Percentiles rank a stretch among this genome's conserved stretches.
Conservation (phyloP, 2,329 filamentous ascomycete genomes). For the Fulvia fulva region DNA sequence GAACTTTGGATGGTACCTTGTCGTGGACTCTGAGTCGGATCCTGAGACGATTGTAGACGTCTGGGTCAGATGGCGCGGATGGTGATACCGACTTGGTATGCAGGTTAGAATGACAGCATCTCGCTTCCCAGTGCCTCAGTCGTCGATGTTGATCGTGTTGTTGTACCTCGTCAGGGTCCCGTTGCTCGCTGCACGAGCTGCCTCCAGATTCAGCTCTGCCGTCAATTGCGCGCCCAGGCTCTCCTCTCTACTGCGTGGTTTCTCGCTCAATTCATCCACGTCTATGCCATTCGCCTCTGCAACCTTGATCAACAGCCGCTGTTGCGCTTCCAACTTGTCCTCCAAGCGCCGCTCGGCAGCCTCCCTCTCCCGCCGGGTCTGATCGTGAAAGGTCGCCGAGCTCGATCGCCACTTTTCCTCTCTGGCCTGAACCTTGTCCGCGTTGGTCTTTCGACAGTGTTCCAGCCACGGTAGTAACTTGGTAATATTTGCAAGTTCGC, state of each 20-base stretch:
- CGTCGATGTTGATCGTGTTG: slow-evolving; percentile 17
- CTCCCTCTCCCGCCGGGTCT: slow-evolving; percentile 34
- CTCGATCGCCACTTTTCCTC: slow-evolving; percentile 41
- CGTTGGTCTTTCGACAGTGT: slow-evolving; percentile 35
- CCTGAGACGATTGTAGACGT: slow-evolving; percentile 65
- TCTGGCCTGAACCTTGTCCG: slow-evolving; percentile 33
- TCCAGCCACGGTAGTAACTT: slow-evolving; percentile 39
- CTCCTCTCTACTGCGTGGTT: slow-evolving; percentile 17
- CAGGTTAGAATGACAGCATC: neutral
- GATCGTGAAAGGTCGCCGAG: slow-evolving; percentile 39
- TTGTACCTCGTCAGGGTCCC: neutral
- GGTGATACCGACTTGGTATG: slow-evolving; percentile 47
- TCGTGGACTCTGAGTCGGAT: slow-evolving; percentile 62
- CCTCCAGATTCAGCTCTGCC: slow-evolving; percentile 27
- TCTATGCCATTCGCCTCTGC: slow-evolving; percentile 26
- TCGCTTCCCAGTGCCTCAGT: slow-evolving; percentile 6
- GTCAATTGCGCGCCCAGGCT: slow-evolving; percentile 28
- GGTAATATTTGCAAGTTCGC: slow-evolving; percentile 29
- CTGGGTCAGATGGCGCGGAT: slow-evolving; percentile 68
- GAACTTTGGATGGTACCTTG: slow-evolving; percentile 67
- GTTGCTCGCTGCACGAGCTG: slow-evolving; percentile 13
- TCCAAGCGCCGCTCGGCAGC: slow-evolving; percentile 34
- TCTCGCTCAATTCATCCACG: slow-evolving; percentile 16
- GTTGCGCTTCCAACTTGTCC: slow-evolving; percentile 32
- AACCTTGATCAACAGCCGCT: slow-evolving; percentile 25